Percentiles rank a stretch among this genome's conserved stretches.
These are phyloP conservation scores for Fistulifera pelliculosa DNA, from an alignment of 108 stramenopile species.

Conservation along the genomic window DNA sequence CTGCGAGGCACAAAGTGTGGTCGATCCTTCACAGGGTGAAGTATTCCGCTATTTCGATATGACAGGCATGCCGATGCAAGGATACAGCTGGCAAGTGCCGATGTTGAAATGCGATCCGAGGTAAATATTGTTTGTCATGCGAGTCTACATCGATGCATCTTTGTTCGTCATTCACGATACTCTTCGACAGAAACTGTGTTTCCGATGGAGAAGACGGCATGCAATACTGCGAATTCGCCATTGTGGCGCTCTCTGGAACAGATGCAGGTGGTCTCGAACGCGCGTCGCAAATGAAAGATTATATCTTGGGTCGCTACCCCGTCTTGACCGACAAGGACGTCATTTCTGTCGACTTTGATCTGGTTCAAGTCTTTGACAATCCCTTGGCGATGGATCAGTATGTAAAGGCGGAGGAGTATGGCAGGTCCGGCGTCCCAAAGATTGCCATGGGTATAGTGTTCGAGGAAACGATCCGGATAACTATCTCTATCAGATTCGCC, in stretches of 20 bases:
- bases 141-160: too few species aligned
- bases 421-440: constrained; percentile 35
- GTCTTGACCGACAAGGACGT: constrained; percentile 19
- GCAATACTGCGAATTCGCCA: constrained; percentile 45
- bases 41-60: constrained; percentile 9
- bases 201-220: constrained; percentile 51
- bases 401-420: constrained; percentile 39
- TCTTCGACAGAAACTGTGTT: constrained; percentile 16
- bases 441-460: constrained; percentile 58
- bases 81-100: constrained; percentile 58
- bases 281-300: constrained; percentile 41
- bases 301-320: constrained; percentile 40
- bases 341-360: constrained; percentile 26
- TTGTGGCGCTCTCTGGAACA: constrained; percentile 46
- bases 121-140: not conserved
- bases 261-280: constrained; percentile 25
- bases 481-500: constrained; percentile 51
- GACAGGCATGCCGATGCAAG: constrained; percentile 25
- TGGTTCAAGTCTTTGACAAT: constrained; percentile 50
- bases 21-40: not conserved
- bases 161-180: too few species aligned
- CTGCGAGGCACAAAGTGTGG: constrained; percentile 17
- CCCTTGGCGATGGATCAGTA: constrained; percentile 40
- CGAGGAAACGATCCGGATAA: constrained; percentile 28
- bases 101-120: constrained; percentile 65